Percentiles rank a stretch among this genome's conserved stretches.
Evolutionary conservation across 2,329 filamentous ascomycete species (phyloP).

Genomic region (Orbilia oligospora): DNA sequence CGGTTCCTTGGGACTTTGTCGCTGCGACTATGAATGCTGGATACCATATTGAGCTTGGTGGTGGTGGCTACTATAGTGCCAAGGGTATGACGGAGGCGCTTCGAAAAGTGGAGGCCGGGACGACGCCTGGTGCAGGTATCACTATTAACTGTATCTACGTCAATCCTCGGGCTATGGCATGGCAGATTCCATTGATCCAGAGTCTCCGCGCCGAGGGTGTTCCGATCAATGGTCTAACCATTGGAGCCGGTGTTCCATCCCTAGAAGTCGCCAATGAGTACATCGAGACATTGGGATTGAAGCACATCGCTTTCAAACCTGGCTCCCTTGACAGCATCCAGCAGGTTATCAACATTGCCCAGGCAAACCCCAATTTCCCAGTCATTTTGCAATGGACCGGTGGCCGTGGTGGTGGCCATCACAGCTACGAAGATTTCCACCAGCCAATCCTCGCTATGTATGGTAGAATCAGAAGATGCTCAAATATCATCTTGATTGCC

Average conservation of each 20-base stretch:
- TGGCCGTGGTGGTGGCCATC: constrained; percentile 91
- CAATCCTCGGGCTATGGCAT: constrained; percentile 87
- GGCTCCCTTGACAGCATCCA: constrained; percentile 91
- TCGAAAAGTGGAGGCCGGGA: constrained; percentile 84
- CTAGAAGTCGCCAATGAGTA: constrained; percentile 94
- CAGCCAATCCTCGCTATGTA: constrained; percentile 93
- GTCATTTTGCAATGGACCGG: constrained; percentile 95
- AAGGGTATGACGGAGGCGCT: constrained; percentile 87
- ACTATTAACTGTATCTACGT: constrained; percentile 93
- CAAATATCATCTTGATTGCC: constrained; percentile 89
- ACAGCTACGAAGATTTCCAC: constrained; percentile 96
- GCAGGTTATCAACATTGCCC: constrained; percentile 90
- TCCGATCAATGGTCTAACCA: constrained; percentile 91
- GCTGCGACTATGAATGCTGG: constrained; percentile 93
- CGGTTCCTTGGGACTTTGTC: constrained; percentile 91
- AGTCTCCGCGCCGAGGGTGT: constrained; percentile 86
- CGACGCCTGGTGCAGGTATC: constrained; percentile 88
- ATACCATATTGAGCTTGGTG: constrained; percentile 92
- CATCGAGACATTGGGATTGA: constrained; percentile 90
- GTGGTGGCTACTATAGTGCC: constrained; percentile 86
- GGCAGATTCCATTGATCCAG: constrained; percentile 89
- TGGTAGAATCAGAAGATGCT: constrained; percentile 83
- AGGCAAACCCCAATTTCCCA: constrained; percentile 94
- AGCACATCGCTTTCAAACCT: constrained; percentile 95
- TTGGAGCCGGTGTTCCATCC: constrained; percentile 92